Evolutionary conservation across 2,329 filamentous ascomycete species (phyloP), one percentile per base, ranked within the genome.

Genomic region (Didymella pinodella): DNA sequence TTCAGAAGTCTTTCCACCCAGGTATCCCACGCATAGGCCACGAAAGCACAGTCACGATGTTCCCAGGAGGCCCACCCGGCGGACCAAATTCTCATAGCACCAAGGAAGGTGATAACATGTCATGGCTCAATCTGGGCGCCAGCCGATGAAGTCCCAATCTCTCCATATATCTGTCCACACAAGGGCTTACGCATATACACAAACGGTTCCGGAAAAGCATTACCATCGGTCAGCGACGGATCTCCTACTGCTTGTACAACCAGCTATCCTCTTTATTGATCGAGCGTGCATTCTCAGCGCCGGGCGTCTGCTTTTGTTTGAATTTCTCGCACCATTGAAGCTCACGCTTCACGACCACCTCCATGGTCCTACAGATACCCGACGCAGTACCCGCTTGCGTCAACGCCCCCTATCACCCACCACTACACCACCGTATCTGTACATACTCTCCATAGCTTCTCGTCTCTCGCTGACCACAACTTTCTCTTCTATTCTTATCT

Each of bases 71-170:
- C 0, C 62, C 80, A 57, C 46, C 57, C 63, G 54, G 69, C 56
- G 41, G 58, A 66, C 65, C 63, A 2, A 63, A 61, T 7, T 53
- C 55, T 46, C 54, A 64, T 14, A 61, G 62, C 48, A 52, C 59
- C 20, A 59, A 65, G 34, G 56, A 54, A n/a, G 69, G 69, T 51
- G 64, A 69, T 29, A 90, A 93, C 74, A 91, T 93, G 88, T 91
- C 89, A 77, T 93, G 90, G 90, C 78, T 93, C 63, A 92, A 93
- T 70, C 81, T 93, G 18, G 88, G 87, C 46, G 84, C 70, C 44
- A 70, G 67, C 40, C 70, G 68, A 63, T 63, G 55, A 54, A 34
- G 18, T 14, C 44, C 20, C 48, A 52, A 54, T 50, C 49, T 50
- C 12, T 54, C 54, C 54, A 22, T 45, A 29, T 54, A 44, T 51